Percentiles rank a stretch among this genome's conserved stretches.
phyloP scores from a whole-genome alignment of 495 filamentous ascomycete species.

The Penicillium daleae region DNA sequence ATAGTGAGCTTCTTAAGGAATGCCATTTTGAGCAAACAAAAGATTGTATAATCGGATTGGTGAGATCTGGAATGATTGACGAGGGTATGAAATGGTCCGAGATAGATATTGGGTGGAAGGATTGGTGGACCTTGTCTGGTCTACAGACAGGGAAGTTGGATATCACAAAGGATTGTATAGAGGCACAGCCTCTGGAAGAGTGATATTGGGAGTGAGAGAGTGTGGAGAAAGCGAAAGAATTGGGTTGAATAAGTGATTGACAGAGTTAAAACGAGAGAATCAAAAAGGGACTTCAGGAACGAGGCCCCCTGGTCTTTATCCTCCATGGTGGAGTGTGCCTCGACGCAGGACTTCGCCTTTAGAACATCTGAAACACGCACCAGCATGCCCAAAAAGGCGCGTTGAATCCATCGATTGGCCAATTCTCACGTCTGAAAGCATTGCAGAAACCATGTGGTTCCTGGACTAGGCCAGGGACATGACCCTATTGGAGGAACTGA shows the following conservation, averaged over 20 bases:
- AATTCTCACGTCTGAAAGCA: conserved; percentile 4
- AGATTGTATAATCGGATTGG: neutral
- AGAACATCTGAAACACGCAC: conserved; percentile 9
- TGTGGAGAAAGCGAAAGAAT: too few relatives aligned
- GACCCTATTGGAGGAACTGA: neutral
- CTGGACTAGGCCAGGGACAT: neutral
- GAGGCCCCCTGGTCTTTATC: conserved; percentile 11
- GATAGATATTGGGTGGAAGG: neutral
- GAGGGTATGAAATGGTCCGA: neutral
- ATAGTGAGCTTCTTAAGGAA: conserved; percentile 27
- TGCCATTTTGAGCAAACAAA: conserved; percentile 18
- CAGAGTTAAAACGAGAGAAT: neutral
- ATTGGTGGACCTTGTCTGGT: conserved; percentile 15
- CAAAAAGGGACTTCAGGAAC: neutral
- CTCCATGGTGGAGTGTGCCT: conserved; percentile 5
- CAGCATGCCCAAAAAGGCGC: neutral
- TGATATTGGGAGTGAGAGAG: conserved; percentile 5
- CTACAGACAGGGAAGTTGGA: conserved; percentile 21
- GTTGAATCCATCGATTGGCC: neutral
- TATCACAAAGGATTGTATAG: conserved; percentile 13
- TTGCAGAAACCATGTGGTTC: neutral
- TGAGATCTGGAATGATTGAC: neutral
- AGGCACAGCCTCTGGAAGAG: conserved; percentile 26
- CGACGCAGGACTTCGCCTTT: neutral
- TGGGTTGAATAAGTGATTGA: neutral